Conservation (phyloP, 2,329 filamentous ascomycete species). For the Alternaria gaisen region DNA sequence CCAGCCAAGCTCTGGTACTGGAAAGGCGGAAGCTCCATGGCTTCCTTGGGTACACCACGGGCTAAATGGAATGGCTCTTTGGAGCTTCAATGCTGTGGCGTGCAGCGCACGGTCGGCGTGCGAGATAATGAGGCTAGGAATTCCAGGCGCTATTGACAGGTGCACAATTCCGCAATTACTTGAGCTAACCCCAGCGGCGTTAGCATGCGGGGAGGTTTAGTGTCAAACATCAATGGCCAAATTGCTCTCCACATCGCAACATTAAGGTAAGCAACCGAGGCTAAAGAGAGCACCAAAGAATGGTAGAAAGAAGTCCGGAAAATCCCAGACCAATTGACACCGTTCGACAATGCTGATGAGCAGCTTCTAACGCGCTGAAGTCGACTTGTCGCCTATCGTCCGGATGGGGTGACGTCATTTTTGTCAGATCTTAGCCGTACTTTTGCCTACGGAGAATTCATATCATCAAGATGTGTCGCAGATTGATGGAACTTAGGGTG, state of each 20-base stretch:
- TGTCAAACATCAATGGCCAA: constrained; percentile 5
- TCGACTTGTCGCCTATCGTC: neutral
- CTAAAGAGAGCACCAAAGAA: neutral
- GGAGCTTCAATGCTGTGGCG: neutral
- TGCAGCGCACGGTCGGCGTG: neutral
- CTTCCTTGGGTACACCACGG: neutral
- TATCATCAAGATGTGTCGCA: neutral
- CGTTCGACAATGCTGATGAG: neutral
- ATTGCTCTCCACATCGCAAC: constrained; percentile 8
- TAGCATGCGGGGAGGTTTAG: constrained; percentile 3
- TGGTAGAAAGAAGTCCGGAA: neutral
- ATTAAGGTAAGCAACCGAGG: constrained; percentile 2
- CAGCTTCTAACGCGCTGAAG: neutral
- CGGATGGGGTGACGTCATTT: neutral
- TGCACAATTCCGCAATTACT: neutral
- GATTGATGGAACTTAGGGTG: constrained; percentile 1
- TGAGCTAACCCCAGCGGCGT: neutral
- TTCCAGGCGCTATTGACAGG: neutral
- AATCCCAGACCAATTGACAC: neutral
- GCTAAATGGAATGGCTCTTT: neutral
- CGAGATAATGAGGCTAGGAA: neutral
- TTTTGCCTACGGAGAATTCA: constrained; percentile 2
- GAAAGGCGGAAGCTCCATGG: neutral
- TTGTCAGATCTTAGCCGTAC: neutral
- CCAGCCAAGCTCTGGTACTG: neutral